Conservation (phyloP, 257 asterid genomes). For the Leonotis leonurus region DNA sequence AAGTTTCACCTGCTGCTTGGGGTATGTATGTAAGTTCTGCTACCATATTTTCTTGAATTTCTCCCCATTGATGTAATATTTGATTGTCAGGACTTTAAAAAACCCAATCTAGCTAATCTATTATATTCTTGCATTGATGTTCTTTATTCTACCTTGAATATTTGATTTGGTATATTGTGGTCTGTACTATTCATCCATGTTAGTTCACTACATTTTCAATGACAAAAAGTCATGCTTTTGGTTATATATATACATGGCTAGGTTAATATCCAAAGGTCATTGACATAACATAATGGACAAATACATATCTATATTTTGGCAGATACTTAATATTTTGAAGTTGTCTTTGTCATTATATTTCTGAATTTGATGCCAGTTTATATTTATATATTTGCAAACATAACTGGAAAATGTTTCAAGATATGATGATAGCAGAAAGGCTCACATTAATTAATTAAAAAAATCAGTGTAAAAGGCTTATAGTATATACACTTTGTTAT, state of each 20-base stretch:
- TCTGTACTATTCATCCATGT: conserved; percentile 11
- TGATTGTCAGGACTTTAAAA: conserved; percentile 18
- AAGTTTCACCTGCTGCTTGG: not conserved
- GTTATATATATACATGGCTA: not conserved
- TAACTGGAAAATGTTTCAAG: not conserved
- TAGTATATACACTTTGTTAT: not conserved
- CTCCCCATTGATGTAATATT: conserved; percentile 14
- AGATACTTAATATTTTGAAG: not conserved
- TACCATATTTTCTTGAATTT: not conserved
- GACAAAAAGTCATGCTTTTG: not conserved
- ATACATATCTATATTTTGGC: too few species aligned
- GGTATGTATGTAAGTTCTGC: conserved; percentile 11
- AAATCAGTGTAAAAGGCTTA: conserved; percentile 1
- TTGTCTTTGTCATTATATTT: conserved; percentile 13
- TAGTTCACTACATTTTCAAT: conserved; percentile 8
- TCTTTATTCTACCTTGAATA: not conserved
- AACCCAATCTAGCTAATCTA: not conserved
- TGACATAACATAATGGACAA: not conserved
- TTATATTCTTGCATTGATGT: not conserved
- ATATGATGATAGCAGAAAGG: not conserved
- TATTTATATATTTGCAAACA: too few species aligned
- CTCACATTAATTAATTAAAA: not conserved
- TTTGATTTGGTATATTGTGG: conserved; percentile 3
- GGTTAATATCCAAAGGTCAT: conserved; percentile 15
- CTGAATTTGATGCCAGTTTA: conserved; percentile 7